Evolutionary conservation across 192 early-diverging fungal species (phyloP).

Genomic region (Coemansia sp.): DNA sequence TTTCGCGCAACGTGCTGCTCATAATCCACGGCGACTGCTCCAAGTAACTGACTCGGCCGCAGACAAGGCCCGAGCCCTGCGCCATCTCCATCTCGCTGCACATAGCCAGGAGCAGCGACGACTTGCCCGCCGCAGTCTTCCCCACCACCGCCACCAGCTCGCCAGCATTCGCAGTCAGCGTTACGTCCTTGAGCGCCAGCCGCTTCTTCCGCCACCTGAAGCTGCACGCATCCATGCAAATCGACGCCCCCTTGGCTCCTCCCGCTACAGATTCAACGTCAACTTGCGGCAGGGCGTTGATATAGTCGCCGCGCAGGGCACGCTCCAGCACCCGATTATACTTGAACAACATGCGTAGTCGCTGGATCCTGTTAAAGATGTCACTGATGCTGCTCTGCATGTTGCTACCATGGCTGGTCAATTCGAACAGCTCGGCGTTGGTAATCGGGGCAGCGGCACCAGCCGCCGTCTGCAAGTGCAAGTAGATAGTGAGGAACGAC

Average conservation of each 20-base stretch:
- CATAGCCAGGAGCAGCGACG: conserved; percentile 80
- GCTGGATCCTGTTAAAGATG: not conserved
- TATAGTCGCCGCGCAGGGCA: conserved; percentile 4
- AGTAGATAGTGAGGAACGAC: conserved; percentile 20
- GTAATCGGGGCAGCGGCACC: not conserved
- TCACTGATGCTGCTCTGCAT: conserved; percentile 1
- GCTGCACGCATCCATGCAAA: conserved; percentile 21
- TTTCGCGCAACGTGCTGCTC: conserved; percentile 71
- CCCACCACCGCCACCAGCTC: conserved; percentile 82
- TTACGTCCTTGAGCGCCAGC: conserved; percentile 41
- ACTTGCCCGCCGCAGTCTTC: conserved; percentile 83
- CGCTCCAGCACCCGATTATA: conserved; percentile 19
- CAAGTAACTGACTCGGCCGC: conserved; percentile 74
- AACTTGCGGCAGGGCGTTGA: conserved; percentile 11
- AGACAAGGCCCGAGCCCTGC: conserved; percentile 53
- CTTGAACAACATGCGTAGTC: not conserved
- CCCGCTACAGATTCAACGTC: not conserved
- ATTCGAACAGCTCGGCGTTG: conserved; percentile 36
- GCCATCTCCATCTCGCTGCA: conserved; percentile 79
- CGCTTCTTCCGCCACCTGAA: conserved; percentile 29
- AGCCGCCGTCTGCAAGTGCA: conserved; percentile 1
- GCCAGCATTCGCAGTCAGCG: conserved; percentile 55
- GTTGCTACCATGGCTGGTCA: conserved; percentile 12
- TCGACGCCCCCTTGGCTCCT: no score
- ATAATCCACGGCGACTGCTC: conserved; percentile 91